Evolutionary conservation across 2,329 filamentous ascomycete genomes (phyloP).

Genomic region (Pseudopyrenochaeta lycopersici): DNA sequence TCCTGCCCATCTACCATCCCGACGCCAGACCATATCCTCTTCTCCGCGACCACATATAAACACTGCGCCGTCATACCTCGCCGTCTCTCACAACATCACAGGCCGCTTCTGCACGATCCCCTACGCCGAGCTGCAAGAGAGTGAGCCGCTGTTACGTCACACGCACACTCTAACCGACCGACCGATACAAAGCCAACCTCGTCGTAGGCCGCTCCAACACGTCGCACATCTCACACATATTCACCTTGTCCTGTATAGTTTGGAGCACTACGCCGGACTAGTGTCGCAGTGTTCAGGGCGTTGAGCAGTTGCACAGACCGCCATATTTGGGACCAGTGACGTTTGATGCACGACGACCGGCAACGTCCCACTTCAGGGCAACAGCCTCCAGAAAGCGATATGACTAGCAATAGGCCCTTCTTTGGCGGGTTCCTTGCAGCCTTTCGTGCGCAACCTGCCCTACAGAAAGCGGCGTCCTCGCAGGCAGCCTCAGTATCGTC

Average conservation of each 20-base stretch:
- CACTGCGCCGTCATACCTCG: constrained; percentile 15
- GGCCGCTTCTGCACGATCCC: background rate
- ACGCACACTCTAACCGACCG: constrained; percentile 15
- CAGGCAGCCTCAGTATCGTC: constrained; percentile 48
- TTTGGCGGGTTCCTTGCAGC: constrained; percentile 73
- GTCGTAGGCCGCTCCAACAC: constrained; percentile 1
- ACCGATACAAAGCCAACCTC: constrained; percentile 7
- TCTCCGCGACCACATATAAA: constrained; percentile 22
- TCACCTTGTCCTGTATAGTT: no score
- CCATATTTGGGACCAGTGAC: constrained; percentile 7
- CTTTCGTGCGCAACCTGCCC: constrained; percentile 70
- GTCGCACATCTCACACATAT: background rate
- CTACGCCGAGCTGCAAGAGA: constrained; percentile 4
- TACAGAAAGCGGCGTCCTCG: constrained; percentile 64
- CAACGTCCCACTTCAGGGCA: constrained; percentile 28
- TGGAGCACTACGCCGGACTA: background rate
- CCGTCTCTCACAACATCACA: constrained; percentile 8
- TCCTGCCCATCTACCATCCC: constrained; percentile 8
- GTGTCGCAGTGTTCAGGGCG: background rate
- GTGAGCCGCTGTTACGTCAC: constrained; percentile 31
- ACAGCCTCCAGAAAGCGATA: constrained; percentile 45
- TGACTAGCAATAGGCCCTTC: constrained; percentile 73
- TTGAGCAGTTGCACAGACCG: background rate
- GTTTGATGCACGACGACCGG: constrained; percentile 40
- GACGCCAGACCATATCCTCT: constrained; percentile 19